Base-by-base conservation (phyloP, 805 yeast genomes). In the Kazachstania psychrophila region DNA sequence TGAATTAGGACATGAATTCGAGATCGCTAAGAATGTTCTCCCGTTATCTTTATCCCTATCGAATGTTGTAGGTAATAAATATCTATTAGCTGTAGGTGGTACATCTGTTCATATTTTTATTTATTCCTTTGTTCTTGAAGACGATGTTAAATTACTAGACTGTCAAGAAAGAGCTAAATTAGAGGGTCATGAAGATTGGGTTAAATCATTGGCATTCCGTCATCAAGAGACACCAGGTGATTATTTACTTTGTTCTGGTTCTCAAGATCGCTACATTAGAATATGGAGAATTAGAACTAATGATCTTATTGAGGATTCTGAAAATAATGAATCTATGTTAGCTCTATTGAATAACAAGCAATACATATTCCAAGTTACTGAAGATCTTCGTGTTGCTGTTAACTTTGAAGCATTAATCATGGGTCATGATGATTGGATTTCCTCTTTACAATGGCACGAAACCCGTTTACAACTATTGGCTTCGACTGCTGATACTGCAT, bases 351-450 rank as follows among this genome's bases (percentile, higher is more conserved):
- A 80, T 13, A 85, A 83, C 60, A 86, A 81, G 48, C 82, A 78
- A 58, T 77, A 82, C 56, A 71, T 74, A 42, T 76, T 86, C 44
- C 47, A 52, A 10, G 51, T 70, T 26, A 52, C 46, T 2, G 50
- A 46, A 7, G 49, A 48, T 11, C 48, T 68, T 2, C 56, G 63
- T 34, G 73, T 73, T 40, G 74, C 80, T 4, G 69, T 87, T 35
- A 75, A 75, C 45, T 86, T 88, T 52, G 99, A 94, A 52, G 96
- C 98, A 0, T 72, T 92, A 41, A 75, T 92, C 18, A 79, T 92
- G 81, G 99, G 98, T 6, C 98, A 92, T 60, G 99, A 92, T 56
- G 99, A 92, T 58, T 92, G 98, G 98, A 79, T 94, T 18, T 75
- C 89, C 2, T 76, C 85, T 8, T 65, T 92, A 32, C 65, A 70